phyloP scores from a whole-genome alignment of 192 early-diverging fungal species.

The Coemansia asiatica region DNA sequence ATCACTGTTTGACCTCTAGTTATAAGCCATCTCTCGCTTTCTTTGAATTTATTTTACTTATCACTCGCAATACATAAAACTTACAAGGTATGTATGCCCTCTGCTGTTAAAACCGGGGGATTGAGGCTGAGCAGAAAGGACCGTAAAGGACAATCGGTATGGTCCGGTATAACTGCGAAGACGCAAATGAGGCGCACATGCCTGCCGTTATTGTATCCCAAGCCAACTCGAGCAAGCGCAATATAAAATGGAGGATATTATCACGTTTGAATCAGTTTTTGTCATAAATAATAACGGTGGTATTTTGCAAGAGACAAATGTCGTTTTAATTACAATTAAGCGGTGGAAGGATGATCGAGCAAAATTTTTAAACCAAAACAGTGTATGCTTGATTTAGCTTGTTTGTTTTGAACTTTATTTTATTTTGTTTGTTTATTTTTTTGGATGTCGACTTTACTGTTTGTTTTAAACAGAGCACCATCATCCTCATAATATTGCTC shows the following conservation, averaged over 20 bases:
- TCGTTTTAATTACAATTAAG: no score
- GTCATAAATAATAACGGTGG: no score
- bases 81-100: not conserved
- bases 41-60: not conserved
- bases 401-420: not conserved
- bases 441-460: not conserved
- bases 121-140: slow-evolving; percentile 1
- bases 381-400: not conserved
- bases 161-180: not conserved
- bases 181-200: not conserved
- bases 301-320: no score
- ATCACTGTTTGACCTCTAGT: not conserved
- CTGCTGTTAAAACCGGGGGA: not conserved
- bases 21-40: not conserved
- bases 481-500: not conserved
- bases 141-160: not conserved
- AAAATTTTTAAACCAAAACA: no score
- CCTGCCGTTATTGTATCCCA: no score
- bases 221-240: no score
- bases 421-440: not conserved
- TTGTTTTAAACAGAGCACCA: not conserved
- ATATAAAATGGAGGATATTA: no score
- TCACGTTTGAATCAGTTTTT: no score
- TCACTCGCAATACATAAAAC: not conserved
- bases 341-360: no score